Evolutionary conservation across 2,329 filamentous ascomycete species (phyloP).

Genomic region (Colletotrichum paranaense): DNA sequence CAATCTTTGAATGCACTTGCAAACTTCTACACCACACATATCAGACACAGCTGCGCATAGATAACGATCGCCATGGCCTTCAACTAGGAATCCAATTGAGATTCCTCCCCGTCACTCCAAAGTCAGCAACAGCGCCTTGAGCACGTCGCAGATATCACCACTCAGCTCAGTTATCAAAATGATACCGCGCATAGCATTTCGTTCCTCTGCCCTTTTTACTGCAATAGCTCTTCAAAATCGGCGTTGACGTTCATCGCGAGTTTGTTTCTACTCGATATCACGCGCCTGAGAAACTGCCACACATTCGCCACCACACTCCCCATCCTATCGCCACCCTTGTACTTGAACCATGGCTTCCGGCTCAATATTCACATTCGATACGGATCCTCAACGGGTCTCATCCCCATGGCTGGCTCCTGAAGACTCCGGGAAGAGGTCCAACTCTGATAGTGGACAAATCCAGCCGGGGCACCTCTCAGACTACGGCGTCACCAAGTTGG

Average conservation of each 20-base stretch:
- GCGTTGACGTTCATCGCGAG: background rate
- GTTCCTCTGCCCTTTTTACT: slow-evolving; percentile 19
- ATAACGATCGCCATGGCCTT: slow-evolving; percentile 18
- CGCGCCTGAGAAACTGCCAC: background rate
- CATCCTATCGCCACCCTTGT: background rate
- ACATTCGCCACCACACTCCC: background rate
- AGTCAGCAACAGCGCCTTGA: slow-evolving; percentile 3
- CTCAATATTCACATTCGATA: slow-evolving; percentile 95
- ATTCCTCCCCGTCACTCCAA: background rate
- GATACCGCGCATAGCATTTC: slow-evolving; percentile 35
- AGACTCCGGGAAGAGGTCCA: slow-evolving; percentile 49
- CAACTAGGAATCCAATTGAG: slow-evolving; percentile 16
- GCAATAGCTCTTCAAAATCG: slow-evolving; percentile 18
- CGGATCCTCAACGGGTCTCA: slow-evolving; percentile 85
- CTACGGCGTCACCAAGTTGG: slow-evolving; percentile 78
- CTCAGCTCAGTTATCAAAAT: slow-evolving; percentile 21
- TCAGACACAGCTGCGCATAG: background rate
- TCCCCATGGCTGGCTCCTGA: slow-evolving; percentile 85
- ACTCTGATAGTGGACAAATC: slow-evolving; percentile 40
- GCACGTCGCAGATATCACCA: background rate
- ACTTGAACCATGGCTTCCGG: slow-evolving; percentile 81
- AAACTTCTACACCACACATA: background rate
- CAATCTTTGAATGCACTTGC: background rate
- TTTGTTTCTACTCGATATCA: background rate
- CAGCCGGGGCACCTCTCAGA: slow-evolving; percentile 63